Evolutionary conservation across 306 rosid species (phyloP).

Genomic region (Castanea mollissima): DNA sequence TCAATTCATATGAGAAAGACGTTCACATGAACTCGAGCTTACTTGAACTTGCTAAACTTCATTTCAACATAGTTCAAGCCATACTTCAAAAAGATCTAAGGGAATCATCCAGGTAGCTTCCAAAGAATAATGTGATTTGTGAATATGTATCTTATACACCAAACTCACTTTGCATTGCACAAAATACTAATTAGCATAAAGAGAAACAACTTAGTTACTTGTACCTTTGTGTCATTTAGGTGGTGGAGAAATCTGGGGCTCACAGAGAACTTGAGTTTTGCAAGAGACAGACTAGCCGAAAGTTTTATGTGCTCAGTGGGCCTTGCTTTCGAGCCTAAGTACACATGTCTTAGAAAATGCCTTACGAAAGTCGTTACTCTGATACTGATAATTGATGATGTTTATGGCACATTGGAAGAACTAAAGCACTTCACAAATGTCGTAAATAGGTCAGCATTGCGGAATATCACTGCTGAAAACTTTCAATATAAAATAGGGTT

Average conservation of each 20-base stretch:
- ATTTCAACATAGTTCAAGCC: constrained; percentile 46
- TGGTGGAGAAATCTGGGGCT: constrained; percentile 71
- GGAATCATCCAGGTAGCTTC: constrained; percentile 41
- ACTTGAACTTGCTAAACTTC: constrained; percentile 46
- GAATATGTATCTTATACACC: neutral
- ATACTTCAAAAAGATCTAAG: constrained; percentile 47
- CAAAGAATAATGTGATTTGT: no score
- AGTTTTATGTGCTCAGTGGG: constrained; percentile 62
- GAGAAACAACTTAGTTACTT: no score
- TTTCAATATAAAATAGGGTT: no score
- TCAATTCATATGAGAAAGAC: constrained; percentile 12
- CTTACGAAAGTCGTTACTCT: constrained; percentile 55
- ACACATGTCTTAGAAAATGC: constrained; percentile 46
- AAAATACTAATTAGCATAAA: no score
- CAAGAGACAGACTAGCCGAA: constrained; percentile 65
- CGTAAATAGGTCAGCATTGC: constrained; percentile 38
- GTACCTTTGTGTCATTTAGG: constrained; percentile 19
- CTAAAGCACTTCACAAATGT: constrained; percentile 47
- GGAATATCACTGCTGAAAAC: neutral
- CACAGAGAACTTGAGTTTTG: constrained; percentile 36
- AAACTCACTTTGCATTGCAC: neutral
- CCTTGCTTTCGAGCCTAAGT: constrained; percentile 37
- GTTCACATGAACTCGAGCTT: neutral
- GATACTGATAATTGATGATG: constrained; percentile 47
- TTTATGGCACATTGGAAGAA: constrained; percentile 55